Evolutionary conservation across 768 basidiomycete genomes (phyloP), one percentile per base, ranked within the genome.

Genomic region (Floccularia luteovirens): DNA sequence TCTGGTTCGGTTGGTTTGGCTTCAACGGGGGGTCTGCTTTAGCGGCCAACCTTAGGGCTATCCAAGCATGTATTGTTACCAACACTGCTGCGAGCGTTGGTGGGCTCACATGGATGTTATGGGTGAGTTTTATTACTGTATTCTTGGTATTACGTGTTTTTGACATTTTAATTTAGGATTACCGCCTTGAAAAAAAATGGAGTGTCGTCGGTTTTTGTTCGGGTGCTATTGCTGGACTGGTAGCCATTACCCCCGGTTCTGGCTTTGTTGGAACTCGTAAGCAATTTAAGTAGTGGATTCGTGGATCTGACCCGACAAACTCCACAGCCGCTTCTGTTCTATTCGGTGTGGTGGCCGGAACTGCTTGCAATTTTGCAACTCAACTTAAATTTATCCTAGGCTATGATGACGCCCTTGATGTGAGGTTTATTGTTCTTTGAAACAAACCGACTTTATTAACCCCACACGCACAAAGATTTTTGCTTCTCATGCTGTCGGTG

Each of bases 1-100:
- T 97, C 38, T 96, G 91, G 90, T 89, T 90, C 43, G 87, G 87
- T 3, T 97, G 93, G 93, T 90, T 94, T 45, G 90, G 89, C 1
- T 92, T 92, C 73, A 92, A 92, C 59, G 93, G 93, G 5, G 94
- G 94, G 17, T 84, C 80, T 12, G 92, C 92, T 6, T 75, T 97
- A 47, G 74, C 81, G 19, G 91, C 92, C 27, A 94, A 91, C 61
- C 65, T 93, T 44, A 77, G 90, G 48, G 93, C 91, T 5, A 75
- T 82, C 10, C 72, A 87, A 57, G 91, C 94, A 2, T 89, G 90
- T 63, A 84, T 93, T 48, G 84, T 91, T 48, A 98, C 94, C 43
- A 98, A 97, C 60, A 63, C 97, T 41, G 87, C 91, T 2, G 94
- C 90, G 1, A 75, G 75, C 36, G 82, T 90, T n/a, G 91, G 82